Evolutionary conservation across 495 filamentous ascomycete genomes (phyloP).

Genomic region (Evansstolkia leycettana): DNA sequence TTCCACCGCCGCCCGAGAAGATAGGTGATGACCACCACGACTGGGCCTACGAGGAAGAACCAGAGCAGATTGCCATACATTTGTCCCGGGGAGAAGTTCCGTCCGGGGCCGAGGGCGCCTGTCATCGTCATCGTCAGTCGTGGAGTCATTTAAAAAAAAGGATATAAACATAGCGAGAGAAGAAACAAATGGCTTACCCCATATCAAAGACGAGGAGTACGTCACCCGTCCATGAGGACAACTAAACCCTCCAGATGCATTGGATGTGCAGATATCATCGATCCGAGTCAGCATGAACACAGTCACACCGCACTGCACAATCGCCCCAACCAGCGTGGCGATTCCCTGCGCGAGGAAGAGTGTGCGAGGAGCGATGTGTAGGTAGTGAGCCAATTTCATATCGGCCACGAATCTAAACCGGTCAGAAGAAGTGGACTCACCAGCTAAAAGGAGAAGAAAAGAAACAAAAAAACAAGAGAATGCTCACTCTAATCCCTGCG

Average conservation of each 20-base stretch:
- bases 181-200: conserved; percentile 56
- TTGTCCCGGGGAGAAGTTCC: conserved; percentile 46
- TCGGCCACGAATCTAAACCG: conserved; percentile 50
- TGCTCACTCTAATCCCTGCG: conserved; percentile 39
- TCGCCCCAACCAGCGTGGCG: conserved; percentile 40
- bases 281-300: conserved; percentile 51
- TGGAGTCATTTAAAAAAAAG: conserved; percentile 59
- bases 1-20: conserved; percentile 41
- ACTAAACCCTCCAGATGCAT: conserved; percentile 40
- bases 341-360: conserved; percentile 47
- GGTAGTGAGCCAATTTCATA: conserved; percentile 65
- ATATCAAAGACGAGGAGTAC: conserved; percentile 45
- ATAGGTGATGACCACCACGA: conserved; percentile 44
- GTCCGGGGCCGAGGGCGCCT: conserved; percentile 39
- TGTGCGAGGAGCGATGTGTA: conserved; percentile 50
- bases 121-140: conserved; percentile 5
- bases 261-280: conserved; percentile 32
- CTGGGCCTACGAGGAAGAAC: conserved; percentile 48
- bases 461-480: conserved; percentile 32
- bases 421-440: conserved; percentile 28
- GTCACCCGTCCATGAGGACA: conserved; percentile 52
- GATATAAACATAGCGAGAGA: conserved; percentile 57
- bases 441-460: conserved; percentile 34
- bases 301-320: conserved; percentile 48
- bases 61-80: conserved; percentile 33